phyloP scores from a whole-genome alignment of 306 rosid genomes.

The Cucumis sativus region DNA sequence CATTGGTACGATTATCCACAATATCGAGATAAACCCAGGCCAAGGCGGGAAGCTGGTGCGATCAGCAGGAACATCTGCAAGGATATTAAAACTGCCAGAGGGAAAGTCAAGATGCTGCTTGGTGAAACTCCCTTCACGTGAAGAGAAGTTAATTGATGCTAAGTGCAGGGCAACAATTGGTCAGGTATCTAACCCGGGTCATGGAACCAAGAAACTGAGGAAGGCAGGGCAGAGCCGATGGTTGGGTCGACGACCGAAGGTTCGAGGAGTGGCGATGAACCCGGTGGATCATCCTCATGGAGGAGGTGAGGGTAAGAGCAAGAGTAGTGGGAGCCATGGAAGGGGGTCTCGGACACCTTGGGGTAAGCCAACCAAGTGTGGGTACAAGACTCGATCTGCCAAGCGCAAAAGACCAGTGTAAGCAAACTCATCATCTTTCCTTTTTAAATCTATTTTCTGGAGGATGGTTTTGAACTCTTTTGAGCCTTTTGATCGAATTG shows the following conservation, averaged over 20 bases:
- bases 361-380: slow-evolving; percentile 77
- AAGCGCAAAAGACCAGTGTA: slow-evolving; percentile 22
- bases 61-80: slow-evolving; percentile 72
- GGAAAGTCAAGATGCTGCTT: slow-evolving; percentile 42
- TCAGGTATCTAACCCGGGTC: slow-evolving; percentile 66
- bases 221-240: slow-evolving; percentile 81
- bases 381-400: slow-evolving; percentile 66
- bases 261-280: slow-evolving; percentile 89
- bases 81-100: slow-evolving; percentile 56
- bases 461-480: background rate
- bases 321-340: slow-evolving; percentile 53
- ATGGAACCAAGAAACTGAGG: slow-evolving; percentile 48
- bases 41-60: slow-evolving; percentile 90
- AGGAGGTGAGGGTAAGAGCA: slow-evolving; percentile 82
- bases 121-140: slow-evolving; percentile 58
- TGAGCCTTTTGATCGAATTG: background rate
- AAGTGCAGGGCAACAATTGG: slow-evolving; percentile 70
- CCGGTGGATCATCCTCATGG: slow-evolving; percentile 28
- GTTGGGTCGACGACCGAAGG: slow-evolving; percentile 66
- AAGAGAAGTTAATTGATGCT: slow-evolving; percentile 51
- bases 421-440: background rate
- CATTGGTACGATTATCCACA: slow-evolving; percentile 82
- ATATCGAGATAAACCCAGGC: slow-evolving; percentile 67
- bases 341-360: slow-evolving; percentile 53
- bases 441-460: background rate